Percentiles rank a stretch among this genome's conserved stretches.
These are phyloP conservation scores for Oidiodendron maius DNA, from an alignment of 495 filamentous ascomycete genomes.

Conservation along the genomic window DNA sequence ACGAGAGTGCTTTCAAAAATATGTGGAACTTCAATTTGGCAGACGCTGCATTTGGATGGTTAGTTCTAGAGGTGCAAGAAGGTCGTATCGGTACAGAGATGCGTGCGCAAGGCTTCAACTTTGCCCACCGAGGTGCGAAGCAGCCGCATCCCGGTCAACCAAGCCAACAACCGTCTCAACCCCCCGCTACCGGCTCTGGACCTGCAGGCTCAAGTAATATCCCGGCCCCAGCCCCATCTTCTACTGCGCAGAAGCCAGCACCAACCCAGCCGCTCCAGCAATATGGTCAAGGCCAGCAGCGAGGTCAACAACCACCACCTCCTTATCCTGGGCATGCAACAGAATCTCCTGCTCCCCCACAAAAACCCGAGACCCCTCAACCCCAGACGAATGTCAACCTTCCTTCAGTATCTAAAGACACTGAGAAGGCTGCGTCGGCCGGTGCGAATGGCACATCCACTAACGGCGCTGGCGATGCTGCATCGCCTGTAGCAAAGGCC, in stretches of 20 bases:
- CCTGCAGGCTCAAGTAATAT: constrained; percentile 30
- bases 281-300: constrained; percentile 19
- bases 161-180: constrained; percentile 20
- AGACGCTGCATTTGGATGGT: constrained; percentile 93
- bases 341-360: constrained; percentile 22
- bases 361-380: constrained; percentile 48
- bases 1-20: constrained; percentile 99
- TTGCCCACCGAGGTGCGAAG: constrained; percentile 70
- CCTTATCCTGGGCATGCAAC: constrained; percentile 11
- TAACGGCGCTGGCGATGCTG: constrained; percentile 37
- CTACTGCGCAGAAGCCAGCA: constrained; percentile 19
- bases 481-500: constrained; percentile 41
- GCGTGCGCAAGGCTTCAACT: constrained; percentile 98
- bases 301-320: constrained; percentile 21
- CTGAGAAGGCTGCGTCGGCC: constrained; percentile 32
- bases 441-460: constrained; percentile 41
- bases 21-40: constrained; percentile 99
- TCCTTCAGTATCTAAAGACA: constrained; percentile 32
- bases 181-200: constrained; percentile 31
- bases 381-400: constrained; percentile 31
- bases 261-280: constrained; percentile 22
- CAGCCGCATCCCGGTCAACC: constrained; percentile 18
- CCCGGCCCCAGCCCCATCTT: constrained; percentile 22
- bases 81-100: constrained; percentile 97
- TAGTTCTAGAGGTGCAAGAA: constrained; percentile 89